phyloP scores from a whole-genome alignment of 2,329 filamentous ascomycete genomes.

The Amylocarpus encephaloides region DNA sequence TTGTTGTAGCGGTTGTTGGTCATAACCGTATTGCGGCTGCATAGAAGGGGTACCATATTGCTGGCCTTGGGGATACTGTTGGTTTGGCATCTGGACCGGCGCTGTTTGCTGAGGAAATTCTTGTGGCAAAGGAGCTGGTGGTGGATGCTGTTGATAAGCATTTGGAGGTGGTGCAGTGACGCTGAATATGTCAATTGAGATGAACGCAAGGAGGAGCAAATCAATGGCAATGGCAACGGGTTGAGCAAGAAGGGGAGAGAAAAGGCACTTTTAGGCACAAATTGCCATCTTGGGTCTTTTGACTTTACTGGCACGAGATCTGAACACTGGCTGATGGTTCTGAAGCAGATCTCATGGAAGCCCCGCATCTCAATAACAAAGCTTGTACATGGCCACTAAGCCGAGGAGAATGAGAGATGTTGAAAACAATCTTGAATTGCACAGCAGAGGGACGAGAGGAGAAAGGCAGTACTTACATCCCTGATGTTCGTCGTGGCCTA shows the following conservation, averaged over 20 bases:
- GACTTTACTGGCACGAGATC: no score
- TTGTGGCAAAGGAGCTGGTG: slow-evolving; percentile 16
- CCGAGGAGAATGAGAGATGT: no score
- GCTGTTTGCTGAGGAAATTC: slow-evolving; percentile 12
- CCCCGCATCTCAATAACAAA: no score
- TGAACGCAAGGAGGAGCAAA: not conserved
- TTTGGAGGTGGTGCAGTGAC: slow-evolving; percentile 15
- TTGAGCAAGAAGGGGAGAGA: not conserved
- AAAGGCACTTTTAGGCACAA: not conserved
- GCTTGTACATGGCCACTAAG: no score
- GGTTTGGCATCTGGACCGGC: slow-evolving; percentile 17
- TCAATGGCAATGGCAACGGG: no score
- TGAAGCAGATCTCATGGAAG: no score
- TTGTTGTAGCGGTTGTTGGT: slow-evolving; percentile 12
- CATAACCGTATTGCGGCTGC: slow-evolving; percentile 17
- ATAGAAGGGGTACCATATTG: slow-evolving; percentile 19
- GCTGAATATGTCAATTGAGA: slow-evolving; percentile 18
- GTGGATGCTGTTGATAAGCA: slow-evolving; percentile 23
- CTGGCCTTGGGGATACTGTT: slow-evolving; percentile 18
- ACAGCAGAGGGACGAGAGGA: not conserved
- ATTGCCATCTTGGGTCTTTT: no score
- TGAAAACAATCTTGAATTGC: not conserved
- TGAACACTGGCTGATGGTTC: no score
- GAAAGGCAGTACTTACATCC: slow-evolving; percentile 40
- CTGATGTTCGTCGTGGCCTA: slow-evolving; percentile 41